Percentiles rank a stretch among this genome's conserved stretches.
These are phyloP conservation scores for Asterella californica DNA, from an alignment of 225 moss, liverwort and hornwort genomes.

Conservation along the genomic window DNA sequence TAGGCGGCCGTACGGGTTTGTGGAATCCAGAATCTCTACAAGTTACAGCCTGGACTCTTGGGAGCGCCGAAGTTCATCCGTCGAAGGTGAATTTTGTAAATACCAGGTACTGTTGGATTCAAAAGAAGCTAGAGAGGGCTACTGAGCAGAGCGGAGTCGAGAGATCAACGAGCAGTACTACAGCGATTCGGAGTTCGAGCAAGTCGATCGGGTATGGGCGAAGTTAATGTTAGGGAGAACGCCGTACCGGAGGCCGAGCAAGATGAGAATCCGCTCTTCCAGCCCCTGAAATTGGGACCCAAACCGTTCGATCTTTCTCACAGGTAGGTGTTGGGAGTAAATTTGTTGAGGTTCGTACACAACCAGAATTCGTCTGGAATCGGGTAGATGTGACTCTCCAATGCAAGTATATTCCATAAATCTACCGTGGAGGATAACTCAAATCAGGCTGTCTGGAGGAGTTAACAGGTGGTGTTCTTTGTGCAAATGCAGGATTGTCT, in stretches of 20 bases:
- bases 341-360: too few species aligned
- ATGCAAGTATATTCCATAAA: too few species aligned
- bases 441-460: neutral
- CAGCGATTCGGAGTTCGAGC: neutral
- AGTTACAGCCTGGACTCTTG: too few species aligned
- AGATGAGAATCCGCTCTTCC: neutral
- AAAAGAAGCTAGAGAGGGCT: too few species aligned
- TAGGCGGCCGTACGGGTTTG: too few species aligned
- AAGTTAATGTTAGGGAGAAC: too few species aligned
- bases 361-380: neutral
- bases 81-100: too few species aligned
- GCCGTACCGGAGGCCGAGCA: neutral
- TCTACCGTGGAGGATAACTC: neutral
- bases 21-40: too few species aligned
- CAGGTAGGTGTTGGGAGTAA: neutral
- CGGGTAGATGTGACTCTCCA: neutral
- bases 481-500: conserved; percentile 52
- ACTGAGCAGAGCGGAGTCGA: too few species aligned
- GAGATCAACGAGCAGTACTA: too few species aligned
- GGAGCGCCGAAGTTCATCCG: too few species aligned
- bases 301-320: neutral
- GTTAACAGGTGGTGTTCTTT: neutral
- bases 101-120: too few species aligned
- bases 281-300: conserved; percentile 5
- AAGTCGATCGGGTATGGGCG: neutral